A percentile compares a stretch with the other conserved stretches of the same genome.
Evolutionary conservation across 805 yeast species (phyloP).

Genomic region (Schizosaccharomyces octosporus): DNA sequence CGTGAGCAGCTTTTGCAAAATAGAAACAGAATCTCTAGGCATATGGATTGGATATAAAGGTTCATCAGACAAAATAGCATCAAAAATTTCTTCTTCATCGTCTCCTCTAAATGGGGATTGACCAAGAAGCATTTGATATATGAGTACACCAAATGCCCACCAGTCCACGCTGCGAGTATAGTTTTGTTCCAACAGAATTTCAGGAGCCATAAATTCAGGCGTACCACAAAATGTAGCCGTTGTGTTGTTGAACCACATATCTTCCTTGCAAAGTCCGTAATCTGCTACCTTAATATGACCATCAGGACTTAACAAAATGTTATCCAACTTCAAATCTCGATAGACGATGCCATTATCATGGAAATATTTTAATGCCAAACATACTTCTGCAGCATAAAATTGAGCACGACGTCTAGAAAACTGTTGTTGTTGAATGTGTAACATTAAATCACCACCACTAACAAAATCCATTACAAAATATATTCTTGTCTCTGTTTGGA

Average conservation of each 20-base stretch:
- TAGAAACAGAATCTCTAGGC: constrained; percentile 90
- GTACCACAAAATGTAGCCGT: constrained; percentile 96
- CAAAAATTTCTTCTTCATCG: constrained; percentile 88
- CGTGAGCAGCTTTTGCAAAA: constrained; percentile 70
- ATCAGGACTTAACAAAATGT: constrained; percentile 61
- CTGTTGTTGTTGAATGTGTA: constrained; percentile 89
- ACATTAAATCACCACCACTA: constrained; percentile 96
- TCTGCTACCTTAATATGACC: constrained; percentile 96
- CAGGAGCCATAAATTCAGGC: constrained; percentile 98
- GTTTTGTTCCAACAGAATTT: constrained; percentile 73
- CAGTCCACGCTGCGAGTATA: constrained; percentile 91
- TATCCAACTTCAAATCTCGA: constrained; percentile 88
- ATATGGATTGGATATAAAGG: constrained; percentile 89
- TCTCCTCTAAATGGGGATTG: constrained; percentile 96
- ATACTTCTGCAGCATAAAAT: constrained; percentile 90
- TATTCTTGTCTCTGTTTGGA: constrained; percentile 91
- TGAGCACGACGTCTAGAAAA: constrained; percentile 81
- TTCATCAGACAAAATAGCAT: constrained; percentile 87
- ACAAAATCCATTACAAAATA: constrained; percentile 97
- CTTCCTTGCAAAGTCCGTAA: constrained; percentile 90
- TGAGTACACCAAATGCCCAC: constrained; percentile 97
- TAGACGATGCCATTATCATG: constrained; percentile 91
- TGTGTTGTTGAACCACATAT: constrained; percentile 61
- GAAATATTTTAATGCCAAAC: constrained; percentile 70
- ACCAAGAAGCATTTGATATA: constrained; percentile 87